Percentiles rank a stretch among this genome's conserved stretches.
phyloP scores from a whole-genome alignment of 1,139 yeast genomes.

The Candida sp. region DNA sequence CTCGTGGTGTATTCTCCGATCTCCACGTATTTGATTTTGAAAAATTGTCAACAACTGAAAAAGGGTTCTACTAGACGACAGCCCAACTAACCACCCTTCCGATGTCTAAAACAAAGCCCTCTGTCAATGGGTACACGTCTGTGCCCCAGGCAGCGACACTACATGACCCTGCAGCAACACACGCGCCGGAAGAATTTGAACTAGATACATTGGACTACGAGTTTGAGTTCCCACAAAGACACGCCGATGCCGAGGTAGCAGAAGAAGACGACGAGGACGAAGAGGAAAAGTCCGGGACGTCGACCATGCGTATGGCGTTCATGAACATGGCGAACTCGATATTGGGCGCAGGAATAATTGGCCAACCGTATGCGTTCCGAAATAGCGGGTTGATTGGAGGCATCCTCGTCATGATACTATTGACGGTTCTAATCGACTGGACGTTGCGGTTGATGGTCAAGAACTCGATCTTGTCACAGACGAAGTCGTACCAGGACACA shows the following conservation, averaged over 20 bases:
- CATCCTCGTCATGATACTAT: slow-evolving; percentile 55
- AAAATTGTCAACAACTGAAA: no score
- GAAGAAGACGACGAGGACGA: slow-evolving; percentile 8
- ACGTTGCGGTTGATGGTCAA: slow-evolving; percentile 79
- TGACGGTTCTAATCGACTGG: slow-evolving; percentile 87
- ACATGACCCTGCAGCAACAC: not conserved
- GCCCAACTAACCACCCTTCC: not conserved
- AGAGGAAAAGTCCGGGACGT: slow-evolving; percentile 28
- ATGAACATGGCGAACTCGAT: slow-evolving; percentile 98
- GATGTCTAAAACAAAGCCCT: not conserved
- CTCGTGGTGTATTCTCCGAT: no score
- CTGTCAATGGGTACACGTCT: slow-evolving; percentile 2
- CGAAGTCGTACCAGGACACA: slow-evolving; percentile 84
- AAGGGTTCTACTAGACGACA: no score
- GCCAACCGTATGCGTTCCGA: slow-evolving; percentile 88
- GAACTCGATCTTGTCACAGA: slow-evolving; percentile 78
- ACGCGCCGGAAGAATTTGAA: slow-evolving; percentile 25
- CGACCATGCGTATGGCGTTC: slow-evolving; percentile 84
- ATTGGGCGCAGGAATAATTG: slow-evolving; percentile 94
- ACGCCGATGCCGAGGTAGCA: slow-evolving; percentile 6
- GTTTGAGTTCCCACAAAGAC: slow-evolving; percentile 12
- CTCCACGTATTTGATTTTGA: not conserved
- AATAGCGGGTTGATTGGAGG: slow-evolving; percentile 86
- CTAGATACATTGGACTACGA: slow-evolving; percentile 28
- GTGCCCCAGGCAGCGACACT: slow-evolving; percentile 3